Percentiles rank a stretch among this genome's conserved stretches.
phyloP scores from a whole-genome alignment of 768 basidiomycete species.

The Nevesoporus exiguus region DNA sequence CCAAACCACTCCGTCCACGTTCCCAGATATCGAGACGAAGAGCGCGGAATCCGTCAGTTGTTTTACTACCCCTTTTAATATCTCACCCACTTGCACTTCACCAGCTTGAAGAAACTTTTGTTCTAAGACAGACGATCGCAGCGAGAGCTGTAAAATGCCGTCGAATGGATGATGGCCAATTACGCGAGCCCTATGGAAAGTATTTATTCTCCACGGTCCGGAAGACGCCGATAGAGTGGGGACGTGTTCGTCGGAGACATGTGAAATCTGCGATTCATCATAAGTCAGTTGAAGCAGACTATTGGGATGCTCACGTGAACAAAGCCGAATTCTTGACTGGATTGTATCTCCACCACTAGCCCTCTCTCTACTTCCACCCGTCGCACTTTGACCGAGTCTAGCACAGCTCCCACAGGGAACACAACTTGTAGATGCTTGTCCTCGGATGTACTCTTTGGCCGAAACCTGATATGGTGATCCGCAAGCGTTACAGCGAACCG shows the following conservation, averaged over 20 bases:
- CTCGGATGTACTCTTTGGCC: constrained; percentile 34
- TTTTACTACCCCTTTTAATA: constrained; percentile 86
- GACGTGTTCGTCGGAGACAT: constrained; percentile 88
- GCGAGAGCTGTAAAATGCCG: constrained; percentile 82
- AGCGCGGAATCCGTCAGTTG: constrained; percentile 75
- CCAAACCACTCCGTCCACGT: constrained; percentile 90
- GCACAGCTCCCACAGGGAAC: constrained; percentile 68
- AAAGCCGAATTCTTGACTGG: constrained; percentile 72
- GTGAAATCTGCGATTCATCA: constrained; percentile 69
- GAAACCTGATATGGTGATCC: constrained; percentile 64
- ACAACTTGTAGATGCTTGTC: constrained; percentile 44
- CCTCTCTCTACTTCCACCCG: constrained; percentile 82
- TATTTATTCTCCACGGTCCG: constrained; percentile 77
- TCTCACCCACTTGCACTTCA: constrained; percentile 82
- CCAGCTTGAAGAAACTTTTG: constrained; percentile 81
- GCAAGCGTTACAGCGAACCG: constrained; percentile 79
- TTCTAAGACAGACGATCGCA: constrained; percentile 78
- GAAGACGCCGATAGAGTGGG: constrained; percentile 65
- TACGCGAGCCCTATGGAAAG: constrained; percentile 81
- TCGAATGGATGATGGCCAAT: constrained; percentile 84
- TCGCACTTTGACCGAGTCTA: constrained; percentile 71
- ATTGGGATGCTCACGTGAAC: constrained; percentile 66
- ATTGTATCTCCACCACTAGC: constrained; percentile 61
- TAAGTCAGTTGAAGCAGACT: not conserved
- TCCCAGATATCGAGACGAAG: constrained; percentile 83